phyloP scores from a whole-genome alignment of 2,329 filamentous ascomycete species.

The Metarhizium guizhouense region DNA sequence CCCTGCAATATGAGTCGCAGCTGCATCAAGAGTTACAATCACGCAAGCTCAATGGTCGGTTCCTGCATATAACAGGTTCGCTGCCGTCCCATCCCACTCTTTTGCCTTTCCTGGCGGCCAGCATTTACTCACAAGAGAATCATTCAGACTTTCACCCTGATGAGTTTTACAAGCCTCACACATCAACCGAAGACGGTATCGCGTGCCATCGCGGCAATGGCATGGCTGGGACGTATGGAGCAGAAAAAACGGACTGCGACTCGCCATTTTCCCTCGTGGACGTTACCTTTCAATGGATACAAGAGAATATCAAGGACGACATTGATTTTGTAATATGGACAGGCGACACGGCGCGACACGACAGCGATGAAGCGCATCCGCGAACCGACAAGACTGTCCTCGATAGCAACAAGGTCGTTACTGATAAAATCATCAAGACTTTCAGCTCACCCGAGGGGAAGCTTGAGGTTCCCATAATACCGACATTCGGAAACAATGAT shows the following conservation, averaged over 20 bases:
- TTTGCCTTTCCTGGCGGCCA: not conserved
- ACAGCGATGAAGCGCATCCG: constrained; percentile 74
- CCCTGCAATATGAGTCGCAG: not conserved
- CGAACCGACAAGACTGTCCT: constrained; percentile 70
- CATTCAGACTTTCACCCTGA: constrained; percentile 81
- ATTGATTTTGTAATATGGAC: constrained; percentile 93
- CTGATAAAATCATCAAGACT: constrained; percentile 65
- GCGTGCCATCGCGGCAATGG: constrained; percentile 77
- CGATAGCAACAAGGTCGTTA: constrained; percentile 64
- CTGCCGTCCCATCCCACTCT: constrained; percentile 5
- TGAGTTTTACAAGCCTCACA: constrained; percentile 71
- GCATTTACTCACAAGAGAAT: constrained; percentile 1
- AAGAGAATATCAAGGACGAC: constrained; percentile 63
- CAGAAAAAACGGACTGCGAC: constrained; percentile 84
- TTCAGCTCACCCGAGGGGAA: constrained; percentile 53
- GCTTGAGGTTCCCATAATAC: constrained; percentile 70
- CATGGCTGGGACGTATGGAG: constrained; percentile 70
- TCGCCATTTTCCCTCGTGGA: constrained; percentile 72
- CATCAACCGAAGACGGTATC: constrained; percentile 56
- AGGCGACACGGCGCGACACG: constrained; percentile 81
- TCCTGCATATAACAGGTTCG: constrained; percentile 82
- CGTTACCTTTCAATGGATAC: constrained; percentile 84
- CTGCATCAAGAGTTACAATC: constrained; percentile 12
- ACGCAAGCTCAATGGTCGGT: constrained; percentile 58
- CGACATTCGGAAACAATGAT: constrained; percentile 94